Conservation (phyloP, 2,329 filamentous ascomycete genomes). For the Diaporthe nobilis region DNA sequence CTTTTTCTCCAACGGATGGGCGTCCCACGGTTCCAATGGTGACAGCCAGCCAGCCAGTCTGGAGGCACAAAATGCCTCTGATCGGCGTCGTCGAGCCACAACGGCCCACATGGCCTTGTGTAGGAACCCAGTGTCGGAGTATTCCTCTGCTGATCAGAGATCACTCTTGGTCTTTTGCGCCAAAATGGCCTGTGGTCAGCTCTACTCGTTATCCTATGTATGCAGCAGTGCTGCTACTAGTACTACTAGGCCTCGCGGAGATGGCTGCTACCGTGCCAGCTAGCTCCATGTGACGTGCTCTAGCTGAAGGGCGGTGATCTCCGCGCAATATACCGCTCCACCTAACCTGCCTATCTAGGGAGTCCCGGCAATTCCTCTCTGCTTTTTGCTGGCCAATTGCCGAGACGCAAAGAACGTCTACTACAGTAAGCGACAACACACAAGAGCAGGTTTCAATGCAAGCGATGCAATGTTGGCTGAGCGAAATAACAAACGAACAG, state of each 20-base stretch:
- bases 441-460: background rate
- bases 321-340: conserved; percentile 15
- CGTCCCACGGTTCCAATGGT: background rate
- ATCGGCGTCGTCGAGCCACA: conserved; percentile 20
- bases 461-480: background rate
- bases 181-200: background rate
- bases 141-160: conserved; percentile 26
- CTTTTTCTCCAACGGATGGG: too few species aligned
- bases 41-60: background rate
- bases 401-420: background rate
- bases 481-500: background rate
- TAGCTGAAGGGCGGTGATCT: conserved; percentile 29
- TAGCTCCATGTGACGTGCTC: conserved; percentile 24
- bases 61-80: background rate
- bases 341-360: background rate
- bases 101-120: conserved; percentile 1
- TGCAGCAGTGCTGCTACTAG: background rate
- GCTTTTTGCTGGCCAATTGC: background rate
- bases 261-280: background rate
- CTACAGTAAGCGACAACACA: background rate
- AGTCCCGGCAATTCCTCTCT: conserved; percentile 13
- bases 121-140: background rate
- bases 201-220: background rate
- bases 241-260: background rate
- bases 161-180: background rate